Percentiles rank a stretch among this genome's conserved stretches.
These are phyloP conservation scores for Tothia fuscella DNA, from an alignment of 2,329 filamentous ascomycete species.

Conservation along the genomic window DNA sequence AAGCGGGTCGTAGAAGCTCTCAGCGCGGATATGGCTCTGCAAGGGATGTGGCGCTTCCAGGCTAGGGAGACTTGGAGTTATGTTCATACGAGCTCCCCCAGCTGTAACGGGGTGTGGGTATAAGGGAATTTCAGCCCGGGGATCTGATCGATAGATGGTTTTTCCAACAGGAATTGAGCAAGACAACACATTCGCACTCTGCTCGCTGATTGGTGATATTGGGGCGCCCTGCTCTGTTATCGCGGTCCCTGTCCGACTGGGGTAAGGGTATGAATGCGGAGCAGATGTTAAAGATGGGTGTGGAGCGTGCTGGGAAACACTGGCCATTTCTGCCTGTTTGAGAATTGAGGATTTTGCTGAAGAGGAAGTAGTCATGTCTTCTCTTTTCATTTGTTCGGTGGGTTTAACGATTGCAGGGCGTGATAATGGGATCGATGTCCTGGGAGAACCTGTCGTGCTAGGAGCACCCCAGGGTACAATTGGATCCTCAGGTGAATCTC, in stretches of 20 bases:
- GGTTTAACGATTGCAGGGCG: neutral
- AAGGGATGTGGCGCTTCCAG: constrained; percentile 19
- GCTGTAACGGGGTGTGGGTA: constrained; percentile 21
- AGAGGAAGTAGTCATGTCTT: neutral
- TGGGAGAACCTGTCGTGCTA: neutral
- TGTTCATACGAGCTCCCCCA: constrained; percentile 17
- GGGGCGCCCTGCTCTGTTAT: constrained; percentile 17
- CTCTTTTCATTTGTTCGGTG: neutral
- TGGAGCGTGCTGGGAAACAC: constrained; percentile 2
- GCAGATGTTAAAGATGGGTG: constrained; percentile 9
- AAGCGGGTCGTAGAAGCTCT: constrained; percentile 61
- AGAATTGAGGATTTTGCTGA: constrained; percentile 2
- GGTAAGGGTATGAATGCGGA: constrained; percentile 3
- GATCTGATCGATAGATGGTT: constrained; percentile 21
- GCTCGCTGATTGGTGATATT: constrained; percentile 33
- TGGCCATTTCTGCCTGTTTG: neutral
- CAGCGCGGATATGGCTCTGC: constrained; percentile 64
- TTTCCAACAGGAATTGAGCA: constrained; percentile 48
- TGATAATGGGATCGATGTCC: neutral
- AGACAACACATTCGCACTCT: constrained; percentile 46
- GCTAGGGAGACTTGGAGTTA: constrained; percentile 18
- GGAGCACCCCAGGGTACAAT: constrained; percentile 59
- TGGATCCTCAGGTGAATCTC: constrained; percentile 48
- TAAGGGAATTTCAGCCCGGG: constrained; percentile 26
- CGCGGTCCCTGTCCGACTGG: constrained; percentile 13